These are phyloP conservation scores for Sungouiozyma ichnusensis DNA, from an alignment of 805 yeast genomes.

Conservation along the genomic window DNA sequence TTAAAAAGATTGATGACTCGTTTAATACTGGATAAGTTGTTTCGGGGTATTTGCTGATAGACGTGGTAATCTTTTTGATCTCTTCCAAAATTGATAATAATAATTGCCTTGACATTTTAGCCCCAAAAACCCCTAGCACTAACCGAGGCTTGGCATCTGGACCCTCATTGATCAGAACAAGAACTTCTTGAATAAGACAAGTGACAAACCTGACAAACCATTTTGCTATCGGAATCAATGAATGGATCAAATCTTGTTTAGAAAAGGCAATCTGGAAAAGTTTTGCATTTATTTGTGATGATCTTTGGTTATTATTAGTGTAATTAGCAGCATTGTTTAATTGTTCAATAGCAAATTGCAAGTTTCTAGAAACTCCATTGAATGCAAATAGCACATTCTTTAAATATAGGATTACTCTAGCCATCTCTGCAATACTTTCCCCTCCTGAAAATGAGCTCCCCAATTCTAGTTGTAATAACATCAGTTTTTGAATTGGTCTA, in stretches of 20 bases:
- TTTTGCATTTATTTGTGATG: conserved; percentile 26
- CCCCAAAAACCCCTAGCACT: conserved; percentile 48
- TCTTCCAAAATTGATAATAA: conserved; percentile 58
- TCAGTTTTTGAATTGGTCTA: conserved; percentile 28
- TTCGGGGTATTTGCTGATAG: conserved; percentile 45
- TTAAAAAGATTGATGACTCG: conserved; percentile 25
- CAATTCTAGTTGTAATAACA: conserved; percentile 27
- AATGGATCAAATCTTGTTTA: conserved; percentile 53
- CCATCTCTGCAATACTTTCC: conserved; percentile 23
- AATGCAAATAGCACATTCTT: conserved; percentile 28
- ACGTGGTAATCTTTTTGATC: conserved; percentile 48
- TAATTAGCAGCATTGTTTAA: conserved; percentile 8
- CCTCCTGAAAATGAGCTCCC: conserved; percentile 21
- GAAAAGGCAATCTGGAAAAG: conserved; percentile 40
- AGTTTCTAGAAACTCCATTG: conserved; percentile 28
- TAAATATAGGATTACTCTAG: conserved; percentile 22
- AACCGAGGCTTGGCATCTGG: conserved; percentile 29
- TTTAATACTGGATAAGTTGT: conserved; percentile 33
- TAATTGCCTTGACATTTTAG: conserved; percentile 61
- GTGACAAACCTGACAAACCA: conserved; percentile 80
- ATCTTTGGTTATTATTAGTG: conserved; percentile 24
- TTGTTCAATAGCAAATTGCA: conserved; percentile 30
- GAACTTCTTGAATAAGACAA: conserved; percentile 60
- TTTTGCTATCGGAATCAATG: conserved; percentile 65
- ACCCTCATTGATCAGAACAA: conserved; percentile 32